These are phyloP conservation scores for Alternaria panax DNA, from an alignment of 2,329 filamentous ascomycete species.

Conservation along the genomic window DNA sequence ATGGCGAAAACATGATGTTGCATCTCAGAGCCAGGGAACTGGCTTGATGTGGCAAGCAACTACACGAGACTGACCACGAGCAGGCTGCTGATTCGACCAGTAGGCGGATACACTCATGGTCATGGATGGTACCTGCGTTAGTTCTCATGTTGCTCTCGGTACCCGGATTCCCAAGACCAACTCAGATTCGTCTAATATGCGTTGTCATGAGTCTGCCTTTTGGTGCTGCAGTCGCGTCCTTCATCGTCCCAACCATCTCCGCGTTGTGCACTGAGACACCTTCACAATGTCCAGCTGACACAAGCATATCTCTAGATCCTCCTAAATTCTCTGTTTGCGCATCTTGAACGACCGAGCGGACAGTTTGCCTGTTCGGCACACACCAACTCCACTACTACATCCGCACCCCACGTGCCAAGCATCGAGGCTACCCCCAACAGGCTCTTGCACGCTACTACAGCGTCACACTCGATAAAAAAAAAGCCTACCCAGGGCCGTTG, in stretches of 20 bases:
- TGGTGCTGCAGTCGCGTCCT: background rate
- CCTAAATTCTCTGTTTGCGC: background rate
- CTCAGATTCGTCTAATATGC: background rate
- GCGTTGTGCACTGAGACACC: background rate
- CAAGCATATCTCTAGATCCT: background rate
- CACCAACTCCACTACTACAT: conserved; percentile 8
- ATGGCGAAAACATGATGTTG: background rate
- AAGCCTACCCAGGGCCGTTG: background rate
- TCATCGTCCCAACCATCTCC: background rate
- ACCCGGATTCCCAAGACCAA: background rate
- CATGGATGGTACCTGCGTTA: conserved; percentile 11
- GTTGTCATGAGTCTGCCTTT: background rate
- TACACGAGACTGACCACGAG: background rate
- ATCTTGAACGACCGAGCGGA: background rate
- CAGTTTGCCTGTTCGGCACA: conserved; percentile 1
- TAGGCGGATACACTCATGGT: background rate
- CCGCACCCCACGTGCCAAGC: conserved; percentile 11
- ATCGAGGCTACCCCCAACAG: conserved; percentile 7
- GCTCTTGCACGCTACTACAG: conserved; percentile 6
- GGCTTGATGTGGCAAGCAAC: background rate
- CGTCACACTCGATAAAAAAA: conserved; percentile 7
- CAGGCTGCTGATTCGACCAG: background rate
- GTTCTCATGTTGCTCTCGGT: background rate
- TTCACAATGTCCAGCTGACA: too few species aligned
- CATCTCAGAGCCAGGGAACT: background rate